Percentiles rank a stretch among this genome's conserved stretches.
phyloP scores from a whole-genome alignment of 2,329 filamentous ascomycete species.

The Cytospora paraplurivora region DNA sequence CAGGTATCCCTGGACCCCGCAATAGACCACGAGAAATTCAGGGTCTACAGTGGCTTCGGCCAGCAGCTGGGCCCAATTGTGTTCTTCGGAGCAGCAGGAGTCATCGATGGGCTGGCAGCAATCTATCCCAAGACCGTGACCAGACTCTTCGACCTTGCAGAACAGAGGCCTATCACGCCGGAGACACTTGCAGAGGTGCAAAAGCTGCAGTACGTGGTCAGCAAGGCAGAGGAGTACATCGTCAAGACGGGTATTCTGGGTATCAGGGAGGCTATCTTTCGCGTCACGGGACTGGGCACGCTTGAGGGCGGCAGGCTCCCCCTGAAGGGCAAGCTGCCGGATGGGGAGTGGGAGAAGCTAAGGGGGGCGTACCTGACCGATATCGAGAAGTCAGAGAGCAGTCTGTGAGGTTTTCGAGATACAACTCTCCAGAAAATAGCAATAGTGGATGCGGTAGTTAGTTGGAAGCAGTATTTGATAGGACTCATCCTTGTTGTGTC shows the following conservation, averaged over 20 bases:
- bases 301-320: slow-evolving; percentile 61
- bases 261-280: slow-evolving; percentile 63
- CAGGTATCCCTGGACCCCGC: slow-evolving; percentile 62
- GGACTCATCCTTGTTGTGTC: too few relatives aligned
- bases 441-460: too few relatives aligned
- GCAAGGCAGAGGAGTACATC: slow-evolving; percentile 63
- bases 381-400: slow-evolving; percentile 34
- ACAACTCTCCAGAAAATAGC: neutral
- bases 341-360: slow-evolving; percentile 57
- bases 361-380: slow-evolving; percentile 39
- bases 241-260: slow-evolving; percentile 63
- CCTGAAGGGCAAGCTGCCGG: slow-evolving; percentile 57
- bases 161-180: slow-evolving; percentile 34
- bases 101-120: slow-evolving; percentile 67
- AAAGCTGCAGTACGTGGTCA: slow-evolving; percentile 62
- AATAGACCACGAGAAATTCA: slow-evolving; percentile 63
- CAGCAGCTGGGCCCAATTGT: slow-evolving; percentile 68
- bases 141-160: slow-evolving; percentile 53
- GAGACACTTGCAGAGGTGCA: slow-evolving; percentile 53
- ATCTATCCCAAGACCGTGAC: slow-evolving; percentile 66
- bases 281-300: slow-evolving; percentile 59
- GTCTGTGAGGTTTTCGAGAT: neutral
- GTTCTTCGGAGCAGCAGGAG: slow-evolving; percentile 63
- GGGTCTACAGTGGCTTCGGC: slow-evolving; percentile 66
- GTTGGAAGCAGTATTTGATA: too few relatives aligned